Evolutionary conservation across 192 early-diverging fungal species (phyloP).

Genomic region (Irineochytrium annulatum): DNA sequence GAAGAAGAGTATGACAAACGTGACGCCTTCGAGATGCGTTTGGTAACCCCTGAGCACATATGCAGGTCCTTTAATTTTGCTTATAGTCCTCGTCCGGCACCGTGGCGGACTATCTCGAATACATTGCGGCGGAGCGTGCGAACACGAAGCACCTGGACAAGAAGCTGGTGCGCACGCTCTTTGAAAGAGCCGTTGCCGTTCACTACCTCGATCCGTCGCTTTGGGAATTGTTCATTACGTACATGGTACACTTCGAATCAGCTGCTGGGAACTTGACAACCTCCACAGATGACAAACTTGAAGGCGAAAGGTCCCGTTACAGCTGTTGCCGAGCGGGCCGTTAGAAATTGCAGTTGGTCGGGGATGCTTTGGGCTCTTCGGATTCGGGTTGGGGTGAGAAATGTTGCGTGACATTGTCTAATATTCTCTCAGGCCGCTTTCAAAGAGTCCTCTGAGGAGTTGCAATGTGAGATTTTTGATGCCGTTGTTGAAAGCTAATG

Average conservation of each 20-base stretch:
- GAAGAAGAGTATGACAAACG: constrained; percentile 35
- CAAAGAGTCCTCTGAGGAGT: constrained; percentile 17
- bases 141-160: constrained; percentile 19
- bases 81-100: background rate
- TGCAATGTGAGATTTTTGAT: no score
- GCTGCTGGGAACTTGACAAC: background rate
- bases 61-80: background rate
- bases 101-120: constrained; percentile 48
- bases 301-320: constrained; percentile 36
- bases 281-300: constrained; percentile 30
- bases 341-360: constrained; percentile 71
- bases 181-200: constrained; percentile 59
- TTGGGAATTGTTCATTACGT: constrained; percentile 68
- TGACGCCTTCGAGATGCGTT: constrained; percentile 46
- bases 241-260: constrained; percentile 36
- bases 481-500: constrained; percentile 20
- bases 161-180: constrained; percentile 47
- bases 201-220: constrained; percentile 56
- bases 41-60: no score
- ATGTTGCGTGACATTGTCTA: background rate
- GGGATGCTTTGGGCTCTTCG: constrained; percentile 61
- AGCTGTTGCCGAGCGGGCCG: constrained; percentile 44
- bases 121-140: constrained; percentile 51
- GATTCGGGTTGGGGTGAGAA: constrained; percentile 28
- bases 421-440: constrained; percentile 5